Evolutionary conservation across 345 rosid genomes (phyloP), one percentile per base, ranked within the genome.

Genomic region (Moringa oleifera): DNA sequence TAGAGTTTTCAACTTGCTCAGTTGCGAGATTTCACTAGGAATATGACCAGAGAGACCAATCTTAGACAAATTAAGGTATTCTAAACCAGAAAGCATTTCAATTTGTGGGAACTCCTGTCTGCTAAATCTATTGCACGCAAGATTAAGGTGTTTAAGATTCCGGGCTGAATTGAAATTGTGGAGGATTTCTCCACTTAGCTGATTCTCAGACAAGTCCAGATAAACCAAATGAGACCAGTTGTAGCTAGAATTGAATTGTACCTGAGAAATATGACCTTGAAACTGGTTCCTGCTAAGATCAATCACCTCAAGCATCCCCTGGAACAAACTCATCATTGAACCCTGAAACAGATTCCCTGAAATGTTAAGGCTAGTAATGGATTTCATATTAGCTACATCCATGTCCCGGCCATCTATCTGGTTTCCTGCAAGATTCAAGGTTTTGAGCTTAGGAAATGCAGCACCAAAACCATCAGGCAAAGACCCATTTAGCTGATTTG

Each of bases 181-280:
- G 33, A 83, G 71, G 53, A 87, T 72, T 66, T 86, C 88, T 62
- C 97, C 98, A 67, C 80, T 81, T 20, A 93, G 80, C 61, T 84
- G 81, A 78, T 93, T 93, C 67, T 89, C 89, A 69, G 98, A 93
- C 69, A 89, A 79, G 78, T 93, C 98, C 51, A 89, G 76, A 78
- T 79, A 65, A 74, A 83, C 71, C 84, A 89, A 79, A 70, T 31
- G 63, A 71, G 83, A 80, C 87, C 88, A 72, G 28, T 73, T 73
- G 55, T 64, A 69, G 69, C 72, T 70, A 52, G 79, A 79, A 73
- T 79, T 83, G 73, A 79, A 77, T 49, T 74, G 87, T 87, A 85
- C 95, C 85, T 84, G 91, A 77, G 95, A 83, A 70, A 87, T 72
- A 71, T 89, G 83, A 55, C 90, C 98, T 68, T 79, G 84, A 75